A percentile compares a stretch with the other conserved stretches of the same genome.
These are phyloP conservation scores for Globisporangium orthogonon DNA, from an alignment of 352 stramenopile genomes.

Conservation along the genomic window DNA sequence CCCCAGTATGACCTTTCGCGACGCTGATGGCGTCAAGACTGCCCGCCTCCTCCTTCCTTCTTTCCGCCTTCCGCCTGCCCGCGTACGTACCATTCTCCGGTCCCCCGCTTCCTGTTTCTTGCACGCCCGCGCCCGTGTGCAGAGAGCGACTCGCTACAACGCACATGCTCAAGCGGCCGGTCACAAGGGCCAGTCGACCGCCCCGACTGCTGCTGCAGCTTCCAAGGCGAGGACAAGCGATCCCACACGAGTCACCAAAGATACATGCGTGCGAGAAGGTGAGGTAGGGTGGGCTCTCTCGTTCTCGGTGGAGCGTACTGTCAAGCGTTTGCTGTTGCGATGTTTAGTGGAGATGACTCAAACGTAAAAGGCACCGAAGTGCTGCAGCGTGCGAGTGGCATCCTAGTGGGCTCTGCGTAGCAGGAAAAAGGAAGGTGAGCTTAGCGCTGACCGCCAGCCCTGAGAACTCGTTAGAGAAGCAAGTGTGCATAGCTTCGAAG, in stretches of 20 bases:
- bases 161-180: too few relatives aligned
- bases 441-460: too few relatives aligned
- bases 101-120: background rate
- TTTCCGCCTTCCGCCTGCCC: background rate
- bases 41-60: too few relatives aligned
- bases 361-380: too few relatives aligned
- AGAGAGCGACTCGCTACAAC: background rate
- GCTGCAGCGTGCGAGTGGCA: background rate
- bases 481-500: too few relatives aligned
- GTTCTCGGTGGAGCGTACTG: background rate
- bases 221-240: background rate
- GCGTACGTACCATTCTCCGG: background rate
- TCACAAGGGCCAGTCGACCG: background rate
- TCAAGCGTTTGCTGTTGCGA: background rate
- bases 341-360: background rate
- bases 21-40: background rate
- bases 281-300: background rate
- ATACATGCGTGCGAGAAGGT: background rate
- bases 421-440: background rate
- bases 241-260: constrained; percentile 1
- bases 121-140: background rate
- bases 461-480: too few relatives aligned
- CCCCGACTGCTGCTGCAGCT: background rate
- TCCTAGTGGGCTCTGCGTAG: background rate
- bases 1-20: background rate